Base-by-base conservation (phyloP, 2,329 filamentous ascomycete genomes). In the Diaporthe batatas region DNA sequence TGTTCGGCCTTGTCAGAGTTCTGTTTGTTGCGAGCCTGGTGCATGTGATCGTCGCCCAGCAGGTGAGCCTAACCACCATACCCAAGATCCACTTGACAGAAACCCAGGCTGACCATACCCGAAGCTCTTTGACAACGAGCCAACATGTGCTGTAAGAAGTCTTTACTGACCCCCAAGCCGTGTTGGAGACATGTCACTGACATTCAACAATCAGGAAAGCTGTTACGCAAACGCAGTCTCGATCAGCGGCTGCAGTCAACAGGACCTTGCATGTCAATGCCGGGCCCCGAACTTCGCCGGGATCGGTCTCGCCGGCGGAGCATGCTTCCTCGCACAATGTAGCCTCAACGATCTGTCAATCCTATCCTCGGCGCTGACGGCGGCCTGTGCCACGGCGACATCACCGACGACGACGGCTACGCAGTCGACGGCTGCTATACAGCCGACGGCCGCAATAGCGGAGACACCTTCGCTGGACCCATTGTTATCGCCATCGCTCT, bases 51-150 rank as follows among this genome's bases (percentile, higher is more conserved):
- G 25, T 57, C 39, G 68, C 53, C 14, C 68, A 70, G 53, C 68
- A 70, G 54, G 68, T 70, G 54, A 70, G 68, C 39, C 53, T 16
- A 49, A 23, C 54, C n/a, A 34, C 7, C 10, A 57, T 18, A 6
- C 23, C 7, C 39, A 14, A 49, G 34, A 23, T 23, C 21, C 21
- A 55, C 42, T 21, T 34, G 12, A 51, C 21, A 70, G 62, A 53
- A 49, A 36, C 62, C 54, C 47, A 59, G 68, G 53, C 68, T 70
- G 53, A 70, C 53, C 42, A 36, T 21, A 7, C 44, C 11, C 21
- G 5, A 58, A 70, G 68, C 53, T 70, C 18, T 70, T 70, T 21
- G 54, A 54, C 68, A 58, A 58, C 68, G 68, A 70, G 23, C 68
- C 68, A 25, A 25, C 42, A 49, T 70, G 68, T 58, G 68, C 54